Percentiles rank a stretch among this genome's conserved stretches.
Evolutionary conservation across 140 eudicot genomes (phyloP).

Genomic region (Cichorium intybus): DNA sequence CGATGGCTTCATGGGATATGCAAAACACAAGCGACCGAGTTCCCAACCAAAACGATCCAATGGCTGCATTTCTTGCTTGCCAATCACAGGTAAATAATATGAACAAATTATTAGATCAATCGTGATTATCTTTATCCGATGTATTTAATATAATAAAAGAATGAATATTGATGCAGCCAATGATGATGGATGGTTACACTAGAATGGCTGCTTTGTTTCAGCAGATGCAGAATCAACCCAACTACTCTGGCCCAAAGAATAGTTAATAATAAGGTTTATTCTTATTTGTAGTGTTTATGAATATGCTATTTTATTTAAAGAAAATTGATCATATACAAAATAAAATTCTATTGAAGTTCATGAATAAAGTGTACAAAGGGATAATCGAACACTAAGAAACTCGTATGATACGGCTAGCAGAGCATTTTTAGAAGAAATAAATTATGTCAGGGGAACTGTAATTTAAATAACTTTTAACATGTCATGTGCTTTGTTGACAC

Average conservation of each 20-base stretch:
- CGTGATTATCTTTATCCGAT: neutral
- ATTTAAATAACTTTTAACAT: too few species aligned
- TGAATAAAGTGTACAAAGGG: neutral
- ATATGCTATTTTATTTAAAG: neutral
- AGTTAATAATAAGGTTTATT: neutral
- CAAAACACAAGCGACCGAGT: constrained; percentile 26
- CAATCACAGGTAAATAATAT: constrained; percentile 52
- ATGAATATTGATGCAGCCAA: constrained; percentile 51
- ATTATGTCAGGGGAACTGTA: neutral
- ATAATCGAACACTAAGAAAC: neutral
- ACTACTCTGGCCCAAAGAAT: constrained; percentile 36
- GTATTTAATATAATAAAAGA: neutral
- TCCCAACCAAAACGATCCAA: constrained; percentile 40
- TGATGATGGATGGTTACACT: constrained; percentile 68
- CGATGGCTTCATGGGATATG: constrained; percentile 53
- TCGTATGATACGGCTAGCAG: neutral
- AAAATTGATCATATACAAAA: neutral
- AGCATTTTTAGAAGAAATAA: neutral
- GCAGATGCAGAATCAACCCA: constrained; percentile 52
- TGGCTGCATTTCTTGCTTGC: constrained; percentile 57
- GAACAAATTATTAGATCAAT: neutral
- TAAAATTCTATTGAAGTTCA: neutral
- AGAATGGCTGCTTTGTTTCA: constrained; percentile 76
- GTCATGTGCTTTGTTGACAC: neutral
- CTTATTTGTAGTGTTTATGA: neutral